Evolutionary conservation across 495 filamentous ascomycete species (phyloP), one percentile per base, ranked within the genome.

Genomic region (Lasiosphaeria ovina): DNA sequence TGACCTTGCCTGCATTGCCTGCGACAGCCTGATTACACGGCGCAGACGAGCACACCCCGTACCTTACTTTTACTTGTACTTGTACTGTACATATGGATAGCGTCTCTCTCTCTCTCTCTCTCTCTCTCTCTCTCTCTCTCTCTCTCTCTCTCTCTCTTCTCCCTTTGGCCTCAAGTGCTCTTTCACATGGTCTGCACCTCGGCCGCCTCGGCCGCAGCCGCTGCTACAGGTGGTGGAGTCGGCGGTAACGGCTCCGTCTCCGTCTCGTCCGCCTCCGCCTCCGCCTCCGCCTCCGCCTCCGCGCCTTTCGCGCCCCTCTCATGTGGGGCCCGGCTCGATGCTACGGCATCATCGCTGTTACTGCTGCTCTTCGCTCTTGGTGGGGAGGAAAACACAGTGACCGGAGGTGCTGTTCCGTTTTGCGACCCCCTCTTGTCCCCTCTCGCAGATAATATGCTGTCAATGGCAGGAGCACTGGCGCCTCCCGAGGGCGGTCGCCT

Each of bases 131-230:
- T 24, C 24, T 24, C 24, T 24, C 24, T 24, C 24, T 24, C 24
- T 24, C n/a, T 24, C 24, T 24, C 24, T 24, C 24, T 24, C 24
- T 24, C 24, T 24, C 24, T 24, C 24, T 24, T n/a, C n/a, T 24
- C 24, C 24, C 24, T 24, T 24, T 24, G 24, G 24, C 24, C 24
- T 24, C 24, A 24, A 14, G 44, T 47, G 16, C 12, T 47, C 44
- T 47, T 47, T 40, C 54, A 56, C 2, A 48, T 40, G 2, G 54
- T 47, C 54, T 47, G 38, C 24, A 51, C 61, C 7, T 35, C 55
- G 33, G 55, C 51, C 5, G 61, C 61, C 55, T 62, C 61, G 1
- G 54, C 61, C 6, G 61, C 42, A 31, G 61, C 61, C 1, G 55
- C 61, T 2, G 55, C 61, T 6, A 42, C 55, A 34, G 61, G 51